Percentiles rank a stretch among this genome's conserved stretches.
phyloP scores from a whole-genome alignment of 2,329 filamentous ascomycete genomes.

The Furcasterigmium sp. region DNA sequence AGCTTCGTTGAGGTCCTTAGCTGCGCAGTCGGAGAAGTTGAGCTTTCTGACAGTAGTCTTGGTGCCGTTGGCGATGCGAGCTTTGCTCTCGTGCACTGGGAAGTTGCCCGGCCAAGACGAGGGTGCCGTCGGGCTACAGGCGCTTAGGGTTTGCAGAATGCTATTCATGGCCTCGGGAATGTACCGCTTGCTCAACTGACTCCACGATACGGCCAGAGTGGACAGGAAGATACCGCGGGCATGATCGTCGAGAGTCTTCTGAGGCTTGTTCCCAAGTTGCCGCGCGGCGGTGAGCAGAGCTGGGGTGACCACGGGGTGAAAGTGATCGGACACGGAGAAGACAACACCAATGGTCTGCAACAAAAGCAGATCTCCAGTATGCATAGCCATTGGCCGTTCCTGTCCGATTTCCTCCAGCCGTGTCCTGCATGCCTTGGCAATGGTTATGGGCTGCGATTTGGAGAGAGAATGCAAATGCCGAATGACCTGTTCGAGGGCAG shows the following conservation, averaged over 20 bases:
- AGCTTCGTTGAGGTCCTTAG: constrained; percentile 16
- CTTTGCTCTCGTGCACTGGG: constrained; percentile 46
- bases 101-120: constrained; percentile 47
- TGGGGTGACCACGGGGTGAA: constrained; percentile 90
- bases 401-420: constrained; percentile 58
- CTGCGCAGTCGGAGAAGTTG: constrained; percentile 52
- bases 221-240: constrained; percentile 73
- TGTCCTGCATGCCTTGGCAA: constrained; percentile 55
- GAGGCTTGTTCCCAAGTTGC: constrained; percentile 74
- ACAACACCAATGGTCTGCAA: constrained; percentile 78
- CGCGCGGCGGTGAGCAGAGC: constrained; percentile 79
- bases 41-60: constrained; percentile 38
- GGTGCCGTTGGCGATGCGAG: not conserved
- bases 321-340: constrained; percentile 95
- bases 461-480: constrained; percentile 91
- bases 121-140: constrained; percentile 56
- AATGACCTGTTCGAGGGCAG: constrained; percentile 67
- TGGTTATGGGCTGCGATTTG: constrained; percentile 74
- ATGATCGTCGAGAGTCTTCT: constrained; percentile 60
- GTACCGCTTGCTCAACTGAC: constrained; percentile 58
- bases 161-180: constrained; percentile 77
- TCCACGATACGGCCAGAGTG: constrained; percentile 56
- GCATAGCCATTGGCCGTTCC: constrained; percentile 45
- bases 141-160: constrained; percentile 61
- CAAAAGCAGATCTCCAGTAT: constrained; percentile 70